Evolutionary conservation across 78 protist species (phyloP), one percentile per base, ranked within the genome.

Genomic region (Diacronema lutheri): DNA sequence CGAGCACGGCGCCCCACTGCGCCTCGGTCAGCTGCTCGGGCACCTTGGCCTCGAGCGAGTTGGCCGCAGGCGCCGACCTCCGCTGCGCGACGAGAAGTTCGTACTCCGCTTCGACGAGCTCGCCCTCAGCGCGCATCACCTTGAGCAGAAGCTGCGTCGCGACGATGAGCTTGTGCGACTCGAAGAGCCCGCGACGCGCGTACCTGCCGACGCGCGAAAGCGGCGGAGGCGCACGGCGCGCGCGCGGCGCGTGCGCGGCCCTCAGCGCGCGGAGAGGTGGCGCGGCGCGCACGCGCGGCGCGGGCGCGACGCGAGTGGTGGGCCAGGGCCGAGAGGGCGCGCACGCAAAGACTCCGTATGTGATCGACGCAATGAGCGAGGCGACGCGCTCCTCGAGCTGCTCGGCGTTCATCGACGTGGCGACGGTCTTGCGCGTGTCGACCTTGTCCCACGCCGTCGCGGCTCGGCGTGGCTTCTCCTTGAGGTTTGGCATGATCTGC

Each of bases 1-100:
- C 84, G 29, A 12, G 21, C 62, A 87, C 31, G 2, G 71, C 40
- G 20, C 41, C 60, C 97, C 97, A 94, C 64, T 29, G 44, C 3
- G 77, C 56, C 26, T 88, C 85, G 26, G 90, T 5, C 35, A 88
- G 31, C 87, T 93, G 92, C 50, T 26, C 77, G 37, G 61, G 44
- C 44, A 71, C 37, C 37, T 50, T 56, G 40, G 38, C 23, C 31
- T 20, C 13, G 41, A 64, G 71, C 41, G 41, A 33, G 13, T 21
- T 9, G 2, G 64, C 5, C 23, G 40, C 21, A 14, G 12, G 19
- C 21, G 60, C 33, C 62, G 31, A 80, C 66, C 21, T 89, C 91
- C 7, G n/a, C n/a, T n/a, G n/a, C n/a, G 60, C 26, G 55, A 90
- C 41, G 40, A 90, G 79, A 86, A 31, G 84, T 41, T 90, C 85